A percentile compares a stretch with the other conserved stretches of the same genome.
Conservation (phyloP, 805 yeast genomes). For the Millerozyma miso region DNA sequence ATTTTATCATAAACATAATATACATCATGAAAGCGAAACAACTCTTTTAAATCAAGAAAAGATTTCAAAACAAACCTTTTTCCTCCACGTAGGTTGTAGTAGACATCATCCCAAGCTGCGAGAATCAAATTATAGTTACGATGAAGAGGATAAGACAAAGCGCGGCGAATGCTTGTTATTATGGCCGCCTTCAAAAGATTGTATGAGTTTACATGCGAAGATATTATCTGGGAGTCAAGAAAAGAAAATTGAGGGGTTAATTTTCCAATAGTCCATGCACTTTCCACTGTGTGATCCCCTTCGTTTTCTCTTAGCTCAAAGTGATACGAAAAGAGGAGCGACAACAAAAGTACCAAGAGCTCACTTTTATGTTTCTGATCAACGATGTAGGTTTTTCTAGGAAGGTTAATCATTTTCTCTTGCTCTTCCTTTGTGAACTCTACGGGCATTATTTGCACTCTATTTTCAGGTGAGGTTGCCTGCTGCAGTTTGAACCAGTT, state of each 20-base stretch:
- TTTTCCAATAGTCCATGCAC: conserved; percentile 93
- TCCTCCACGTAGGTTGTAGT: conserved; percentile 62
- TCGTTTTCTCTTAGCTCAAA: conserved; percentile 75
- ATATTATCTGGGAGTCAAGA: conserved; percentile 57
- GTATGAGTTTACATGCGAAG: conserved; percentile 5
- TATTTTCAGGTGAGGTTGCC: conserved; percentile 17
- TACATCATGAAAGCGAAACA: conserved; percentile 77
- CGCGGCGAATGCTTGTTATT: conserved; percentile 62
- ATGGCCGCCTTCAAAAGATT: conserved; percentile 49
- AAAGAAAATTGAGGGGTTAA: conserved; percentile 72
- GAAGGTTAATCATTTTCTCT: conserved; percentile 64
- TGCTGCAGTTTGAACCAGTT: conserved; percentile 45
- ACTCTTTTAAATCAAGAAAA: conserved; percentile 59
- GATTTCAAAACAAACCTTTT: conserved; percentile 58
- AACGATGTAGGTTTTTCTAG: conserved; percentile 56
- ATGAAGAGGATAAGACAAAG: conserved; percentile 76
- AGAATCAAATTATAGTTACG: conserved; percentile 59
- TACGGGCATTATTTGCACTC: conserved; percentile 33
- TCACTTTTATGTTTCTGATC: conserved; percentile 45
- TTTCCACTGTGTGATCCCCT: conserved; percentile 72
- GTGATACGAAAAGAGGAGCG: conserved; percentile 65
- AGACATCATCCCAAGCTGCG: conserved; percentile 74
- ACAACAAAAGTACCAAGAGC: conserved; percentile 59
- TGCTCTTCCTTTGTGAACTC: conserved; percentile 60
- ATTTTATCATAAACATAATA: conserved; percentile 81